Evolutionary conservation across 805 yeast genomes (phyloP).

Genomic region (Metschnikowia corniflorae): DNA sequence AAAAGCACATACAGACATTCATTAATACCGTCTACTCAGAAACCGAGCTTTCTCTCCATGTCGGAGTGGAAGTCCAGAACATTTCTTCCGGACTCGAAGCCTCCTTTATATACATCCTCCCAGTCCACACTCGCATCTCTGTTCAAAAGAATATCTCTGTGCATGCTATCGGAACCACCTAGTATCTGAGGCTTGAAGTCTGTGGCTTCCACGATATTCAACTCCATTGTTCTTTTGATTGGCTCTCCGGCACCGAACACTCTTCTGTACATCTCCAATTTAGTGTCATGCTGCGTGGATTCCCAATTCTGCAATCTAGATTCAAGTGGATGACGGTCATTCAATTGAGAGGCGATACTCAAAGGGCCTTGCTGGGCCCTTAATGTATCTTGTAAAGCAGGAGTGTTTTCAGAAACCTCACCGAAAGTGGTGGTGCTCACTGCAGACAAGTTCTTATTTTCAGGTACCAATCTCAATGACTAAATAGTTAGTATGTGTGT

Average conservation of each 20-base stretch:
- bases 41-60: conserved; percentile 62
- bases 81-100: conserved; percentile 38
- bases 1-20: too few species aligned
- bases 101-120: conserved; percentile 86
- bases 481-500: conserved; percentile 19
- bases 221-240: conserved; percentile 85
- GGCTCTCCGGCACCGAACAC: conserved; percentile 93
- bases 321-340: conserved; percentile 85
- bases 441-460: conserved; percentile 38
- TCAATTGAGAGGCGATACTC: conserved; percentile 56
- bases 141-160: conserved; percentile 74
- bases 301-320: conserved; percentile 78
- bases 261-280: conserved; percentile 75
- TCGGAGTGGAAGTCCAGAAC: conserved; percentile 64
- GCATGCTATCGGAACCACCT: conserved; percentile 59
- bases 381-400: conserved; percentile 66
- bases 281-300: conserved; percentile 60
- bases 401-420: conserved; percentile 60
- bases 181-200: conserved; percentile 64
- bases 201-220: conserved; percentile 63
- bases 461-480: conserved; percentile 58
- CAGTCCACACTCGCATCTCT: conserved; percentile 79
- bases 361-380: conserved; percentile 64
- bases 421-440: conserved; percentile 53
- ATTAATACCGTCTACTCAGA: conserved; percentile 21